These are phyloP conservation scores for Candida buenavistaensis DNA, from an alignment of 1,139 yeast species.

Conservation along the genomic window DNA sequence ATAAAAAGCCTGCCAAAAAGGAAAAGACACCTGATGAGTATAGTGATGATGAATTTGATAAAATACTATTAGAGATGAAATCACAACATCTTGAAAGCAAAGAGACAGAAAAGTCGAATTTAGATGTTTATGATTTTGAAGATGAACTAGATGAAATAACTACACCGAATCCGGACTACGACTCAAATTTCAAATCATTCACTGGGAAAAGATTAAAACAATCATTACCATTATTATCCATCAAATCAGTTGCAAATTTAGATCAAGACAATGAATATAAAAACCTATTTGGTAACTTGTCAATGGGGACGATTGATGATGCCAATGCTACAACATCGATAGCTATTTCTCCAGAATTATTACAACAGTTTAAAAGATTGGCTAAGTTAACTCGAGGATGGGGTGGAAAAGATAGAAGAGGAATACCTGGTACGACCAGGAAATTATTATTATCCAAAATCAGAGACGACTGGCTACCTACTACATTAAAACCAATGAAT, in stretches of 20 bases:
- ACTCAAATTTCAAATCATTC: slow-evolving; percentile 46
- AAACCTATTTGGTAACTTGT: slow-evolving; percentile 70
- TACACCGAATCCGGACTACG: slow-evolving; percentile 43
- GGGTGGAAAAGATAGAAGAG: slow-evolving; percentile 77
- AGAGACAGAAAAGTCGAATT: slow-evolving; percentile 23
- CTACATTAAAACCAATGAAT: slow-evolving; percentile 58
- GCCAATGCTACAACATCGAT: slow-evolving; percentile 64
- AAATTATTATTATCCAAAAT: slow-evolving; percentile 69
- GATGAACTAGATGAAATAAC: slow-evolving; percentile 29
- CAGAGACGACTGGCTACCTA: slow-evolving; percentile 81
- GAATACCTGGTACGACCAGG: slow-evolving; percentile 72
- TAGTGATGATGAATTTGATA: slow-evolving; percentile 45
- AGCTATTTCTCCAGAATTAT: slow-evolving; percentile 64
- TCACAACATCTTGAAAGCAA: slow-evolving; percentile 16
- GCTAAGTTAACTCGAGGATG: slow-evolving; percentile 71
- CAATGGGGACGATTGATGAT: slow-evolving; percentile 67
- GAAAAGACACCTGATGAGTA: slow-evolving; percentile 21
- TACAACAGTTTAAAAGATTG: slow-evolving; percentile 61
- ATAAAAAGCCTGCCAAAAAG: slow-evolving; percentile 19
- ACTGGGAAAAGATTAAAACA: slow-evolving; percentile 41
- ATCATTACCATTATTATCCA: slow-evolving; percentile 40
- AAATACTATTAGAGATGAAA: slow-evolving; percentile 34
- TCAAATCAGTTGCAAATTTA: slow-evolving; percentile 52
- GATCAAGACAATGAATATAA: slow-evolving; percentile 83
- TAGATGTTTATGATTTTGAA: slow-evolving; percentile 31